A percentile compares a stretch with the other conserved stretches of the same genome.
These are phyloP conservation scores for Aplosporella prunicola DNA, from an alignment of 2,329 filamentous ascomycete species.

Conservation along the genomic window DNA sequence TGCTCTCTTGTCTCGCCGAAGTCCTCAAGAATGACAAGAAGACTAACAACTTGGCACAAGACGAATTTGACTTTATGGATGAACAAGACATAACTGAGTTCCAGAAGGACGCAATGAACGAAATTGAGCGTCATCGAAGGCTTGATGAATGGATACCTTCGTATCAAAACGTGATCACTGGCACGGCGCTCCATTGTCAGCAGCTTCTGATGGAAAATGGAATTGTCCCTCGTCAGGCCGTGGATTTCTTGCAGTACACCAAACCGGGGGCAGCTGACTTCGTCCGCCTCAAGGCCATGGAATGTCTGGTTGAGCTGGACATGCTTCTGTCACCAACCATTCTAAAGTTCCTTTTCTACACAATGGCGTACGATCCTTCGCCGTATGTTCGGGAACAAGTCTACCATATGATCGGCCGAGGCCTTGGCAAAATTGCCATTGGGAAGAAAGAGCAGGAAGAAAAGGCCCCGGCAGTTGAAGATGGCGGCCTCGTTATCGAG, in stretches of 20 bases:
- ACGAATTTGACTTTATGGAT: constrained; percentile 40
- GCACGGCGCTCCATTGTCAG: constrained; percentile 52
- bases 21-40: constrained; percentile 27
- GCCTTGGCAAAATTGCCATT: constrained; percentile 50
- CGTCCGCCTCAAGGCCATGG: constrained; percentile 51
- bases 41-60: constrained; percentile 17
- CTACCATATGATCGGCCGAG: constrained; percentile 43
- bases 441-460: constrained; percentile 34
- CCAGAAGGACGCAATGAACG: constrained; percentile 47
- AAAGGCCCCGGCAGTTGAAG: constrained; percentile 25
- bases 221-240: constrained; percentile 42
- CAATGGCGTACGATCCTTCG: constrained; percentile 48
- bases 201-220: constrained; percentile 45
- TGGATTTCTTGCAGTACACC: constrained; percentile 54
- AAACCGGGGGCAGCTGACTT: constrained; percentile 50
- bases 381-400: constrained; percentile 48
- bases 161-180: constrained; percentile 55
- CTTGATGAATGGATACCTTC: constrained; percentile 60
- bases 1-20: constrained; percentile 57
- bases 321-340: constrained; percentile 43
- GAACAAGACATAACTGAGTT: constrained; percentile 45
- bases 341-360: constrained; percentile 48
- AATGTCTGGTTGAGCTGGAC: constrained; percentile 47
- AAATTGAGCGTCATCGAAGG: constrained; percentile 53
- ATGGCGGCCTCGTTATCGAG: constrained; percentile 47